Base-by-base conservation (phyloP, 306 rosid genomes). In the Arachis stenosperma region DNA sequence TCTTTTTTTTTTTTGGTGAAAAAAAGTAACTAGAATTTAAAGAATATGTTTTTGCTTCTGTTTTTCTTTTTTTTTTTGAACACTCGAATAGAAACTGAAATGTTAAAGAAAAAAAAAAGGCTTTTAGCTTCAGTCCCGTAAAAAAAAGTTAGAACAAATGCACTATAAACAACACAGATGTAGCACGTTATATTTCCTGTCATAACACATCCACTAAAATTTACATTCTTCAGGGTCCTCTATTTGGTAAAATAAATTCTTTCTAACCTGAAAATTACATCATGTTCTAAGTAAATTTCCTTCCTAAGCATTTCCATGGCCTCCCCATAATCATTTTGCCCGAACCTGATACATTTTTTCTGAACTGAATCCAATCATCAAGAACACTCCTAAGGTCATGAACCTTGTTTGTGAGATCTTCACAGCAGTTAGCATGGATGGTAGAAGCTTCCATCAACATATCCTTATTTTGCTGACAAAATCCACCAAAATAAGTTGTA, bases 321-420 rank as follows among this genome's bases (percentile, higher is more conserved):
- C 88, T 71, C 67, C 75, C 43, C 70, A 77, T 69, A 65, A 75
- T 48, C 54, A 41, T 72, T 22, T 53, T 8, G 6, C 75, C 71
- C 15, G 27, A 30, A 44, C 61, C 43, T 44, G 79, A 36, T 50
- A 41, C 40, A 14, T 4, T 5, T 62, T 74, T 72, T 46, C 71
- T 84, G 48, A 82, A 66, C 58, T 37, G 51, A 29, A 30, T 76
- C 93, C 89, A 86, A 72, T 84, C 89, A 67, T 84, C 79, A 29
- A 89, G 90, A 73, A 81, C 82, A 74, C 76, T 87, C 81, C 53
- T 78, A 62, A 81, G 73, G 65, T 89, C 94, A 61, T 86, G 78
- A 61, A 84, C 86, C 73, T 86, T 88, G 55, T 81, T 82, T 73
- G 58, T 71, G 17, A 78, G 61, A 65, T 71, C 80, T 11, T 81